Evolutionary conservation across 768 basidiomycete species (phyloP).

Genomic region (Leucosporidium yakuticum): DNA sequence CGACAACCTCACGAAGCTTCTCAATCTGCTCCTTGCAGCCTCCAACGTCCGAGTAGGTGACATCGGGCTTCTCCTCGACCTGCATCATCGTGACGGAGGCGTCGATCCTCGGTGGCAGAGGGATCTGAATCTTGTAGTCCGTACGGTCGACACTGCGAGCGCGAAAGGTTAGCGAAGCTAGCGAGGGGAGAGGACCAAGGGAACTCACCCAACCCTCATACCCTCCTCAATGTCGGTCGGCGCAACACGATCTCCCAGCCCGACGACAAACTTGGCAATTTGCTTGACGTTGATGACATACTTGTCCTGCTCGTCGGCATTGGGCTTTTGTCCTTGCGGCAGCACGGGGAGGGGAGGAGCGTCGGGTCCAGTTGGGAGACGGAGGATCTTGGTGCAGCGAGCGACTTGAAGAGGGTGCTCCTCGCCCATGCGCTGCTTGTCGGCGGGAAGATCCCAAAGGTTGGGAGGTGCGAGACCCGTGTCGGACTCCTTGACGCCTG

Average conservation of each 20-base stretch:
- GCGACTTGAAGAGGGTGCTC: constrained; percentile 96
- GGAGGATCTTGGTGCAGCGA: constrained; percentile 96
- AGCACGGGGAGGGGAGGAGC: constrained; percentile 17
- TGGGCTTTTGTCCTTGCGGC: constrained; percentile 58
- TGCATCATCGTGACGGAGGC: constrained; percentile 99
- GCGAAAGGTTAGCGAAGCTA: neutral
- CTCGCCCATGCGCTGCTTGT: constrained; percentile 80
- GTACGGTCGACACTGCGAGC: constrained; percentile 74
- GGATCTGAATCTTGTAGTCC: constrained; percentile 98
- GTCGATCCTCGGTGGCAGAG: constrained; percentile 96
- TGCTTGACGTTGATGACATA: constrained; percentile 99
- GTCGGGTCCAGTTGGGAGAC: constrained; percentile 44
- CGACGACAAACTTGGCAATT: constrained; percentile 98
- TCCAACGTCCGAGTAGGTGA: constrained; percentile 95
- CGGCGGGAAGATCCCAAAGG: constrained; percentile 92
- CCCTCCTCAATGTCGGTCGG: constrained; percentile 99
- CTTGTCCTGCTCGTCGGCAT: constrained; percentile 97
- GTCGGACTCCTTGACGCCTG: constrained; percentile 95
- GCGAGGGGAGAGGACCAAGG: neutral
- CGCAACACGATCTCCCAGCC: constrained; percentile 89
- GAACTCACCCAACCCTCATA: constrained; percentile 95
- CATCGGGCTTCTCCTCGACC: constrained; percentile 96
- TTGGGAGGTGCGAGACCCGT: constrained; percentile 95
- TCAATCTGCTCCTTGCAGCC: constrained; percentile 99
- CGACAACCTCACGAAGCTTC: constrained; percentile 96